A percentile compares a stretch with the other conserved stretches of the same genome.
Evolutionary conservation across 768 basidiomycete genomes (phyloP).

Genomic region (Hericium erinaceus): DNA sequence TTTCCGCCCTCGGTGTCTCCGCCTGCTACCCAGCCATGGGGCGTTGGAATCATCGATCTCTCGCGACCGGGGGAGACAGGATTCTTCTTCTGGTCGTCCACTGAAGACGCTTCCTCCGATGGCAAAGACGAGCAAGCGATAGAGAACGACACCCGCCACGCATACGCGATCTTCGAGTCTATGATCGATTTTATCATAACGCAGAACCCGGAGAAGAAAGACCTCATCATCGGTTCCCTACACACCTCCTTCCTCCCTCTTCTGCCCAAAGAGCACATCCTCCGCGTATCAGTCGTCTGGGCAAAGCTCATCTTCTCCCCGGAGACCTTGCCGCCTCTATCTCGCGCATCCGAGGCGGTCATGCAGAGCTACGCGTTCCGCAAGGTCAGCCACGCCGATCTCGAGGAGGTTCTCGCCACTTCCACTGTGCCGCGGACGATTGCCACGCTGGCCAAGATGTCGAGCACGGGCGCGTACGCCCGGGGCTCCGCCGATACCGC

Average conservation of each 20-base stretch:
- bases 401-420: background rate
- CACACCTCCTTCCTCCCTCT: background rate
- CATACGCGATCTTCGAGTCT: background rate
- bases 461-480: slow-evolving; percentile 2
- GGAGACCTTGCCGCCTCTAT: background rate
- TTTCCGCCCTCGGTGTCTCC: background rate
- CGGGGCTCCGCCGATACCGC: background rate
- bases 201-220: background rate
- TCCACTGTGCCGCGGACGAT: background rate
- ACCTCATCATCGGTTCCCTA: background rate
- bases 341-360: background rate
- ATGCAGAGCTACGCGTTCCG: background rate
- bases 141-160: background rate
- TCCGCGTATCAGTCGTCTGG: background rate
- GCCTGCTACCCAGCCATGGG: background rate
- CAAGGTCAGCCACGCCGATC: background rate
- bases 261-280: background rate
- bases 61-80: background rate
- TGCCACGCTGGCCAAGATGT: background rate
- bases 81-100: slow-evolving; percentile 1
- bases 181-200: background rate
- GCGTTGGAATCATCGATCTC: background rate
- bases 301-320: background rate
- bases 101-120: background rate
- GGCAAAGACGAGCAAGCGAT: background rate